Evolutionary conservation across 2,329 filamentous ascomycete genomes (phyloP), one percentile per base, ranked within the genome.

Genomic region (Tolypocladium endophyticum): DNA sequence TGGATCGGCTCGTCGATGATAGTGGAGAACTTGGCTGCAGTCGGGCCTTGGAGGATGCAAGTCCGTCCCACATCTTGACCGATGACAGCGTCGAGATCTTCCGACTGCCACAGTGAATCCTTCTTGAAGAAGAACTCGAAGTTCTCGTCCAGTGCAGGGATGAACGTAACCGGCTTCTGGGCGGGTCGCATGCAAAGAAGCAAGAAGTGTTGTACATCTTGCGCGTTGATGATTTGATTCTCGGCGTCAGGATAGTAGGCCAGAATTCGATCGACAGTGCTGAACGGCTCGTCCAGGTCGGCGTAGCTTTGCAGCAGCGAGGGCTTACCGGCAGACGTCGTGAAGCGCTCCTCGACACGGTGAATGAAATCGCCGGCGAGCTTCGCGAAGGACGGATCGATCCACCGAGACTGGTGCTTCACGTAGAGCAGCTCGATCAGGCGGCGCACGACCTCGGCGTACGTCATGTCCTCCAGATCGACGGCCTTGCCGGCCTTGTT

Each of bases 41-140:
- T 92, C 6, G 94, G 94, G 23, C 94, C 95, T 73, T 99, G 94
- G 43, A 99, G 80, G 71, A 99, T 97, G 78, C 92, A 97, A 53
- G 92, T 96, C 71, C 95, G 86, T 64, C 91, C 92, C 61, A 99
- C 94, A 71, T 99, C 95, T 76, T 97, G 94, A 66, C 83, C 93
- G 62, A 97, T 92, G 60, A 99, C 92, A 58, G 94, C 94, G 69
- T 95, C 93, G 14, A 99, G 81, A 70, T 99, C 94, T 76, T 99
- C 94, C 1, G 94, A 97, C 77, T 99, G 94, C 94, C 94, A 99
- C 9, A 99, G 83, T 1, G 94, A 99, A 74, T 99, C 94, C 80
- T 99, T 99, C 86, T 99, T 99, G 87, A 99, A 99, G 80, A 91
- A 99, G 77, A 95, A 96, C 72, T 99, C 94, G 66, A 99, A 99